Evolutionary conservation across 2,329 filamentous ascomycete species (phyloP), one percentile per base, ranked within the genome.

Genomic region (Leptodontidium sp.): DNA sequence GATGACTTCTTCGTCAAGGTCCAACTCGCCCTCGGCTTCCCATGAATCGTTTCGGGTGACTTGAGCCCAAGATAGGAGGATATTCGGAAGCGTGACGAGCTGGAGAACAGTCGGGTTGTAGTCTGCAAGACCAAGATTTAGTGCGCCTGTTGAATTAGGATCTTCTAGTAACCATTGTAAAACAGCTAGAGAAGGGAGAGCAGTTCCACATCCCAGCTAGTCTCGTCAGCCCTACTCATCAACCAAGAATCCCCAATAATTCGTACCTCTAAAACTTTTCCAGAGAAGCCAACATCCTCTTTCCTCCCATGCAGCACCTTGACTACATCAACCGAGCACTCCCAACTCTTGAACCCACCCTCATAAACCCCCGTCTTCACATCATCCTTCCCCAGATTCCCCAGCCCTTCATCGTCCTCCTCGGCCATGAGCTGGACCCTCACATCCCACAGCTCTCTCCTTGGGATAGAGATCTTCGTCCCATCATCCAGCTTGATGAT

Each of bases 331-430:
- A 94, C 84, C 69, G 91, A 93, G 80, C 92, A 94, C 81, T 96
- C 93, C 93, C 93, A 96, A 75, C 91, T 94, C 82, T 96, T 96
- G 82, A 95, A 94, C 29, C 93, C 93, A 67, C 93, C 93, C 81
- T 96, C 93, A 80, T 96, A 96, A 69, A 95, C 87, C 63, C 92
- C 92, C 66, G 91, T 92, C 79, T 89, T 91, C 72, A 96, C 90
- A 79, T 96, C 93, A 71, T 92, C 89, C 70, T 86, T 84, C 49
- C 88, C 90, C 45, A 93, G 82, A 1, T 81, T 81, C 8, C 86
- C 85, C 32, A 85, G 77, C 29, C 80, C 80, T 7, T 80, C 76
- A 64, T 86, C 82, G 50, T 87, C 87, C 49, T 88, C 88, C 78
- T 90, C 88, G 61, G 91, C 91, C 90, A 95, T 94, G 68, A 96